A percentile compares a stretch with the other conserved stretches of the same genome.
Conservation (phyloP, 2,329 filamentous ascomycete species). For the Penicillium oxalicum region DNA sequence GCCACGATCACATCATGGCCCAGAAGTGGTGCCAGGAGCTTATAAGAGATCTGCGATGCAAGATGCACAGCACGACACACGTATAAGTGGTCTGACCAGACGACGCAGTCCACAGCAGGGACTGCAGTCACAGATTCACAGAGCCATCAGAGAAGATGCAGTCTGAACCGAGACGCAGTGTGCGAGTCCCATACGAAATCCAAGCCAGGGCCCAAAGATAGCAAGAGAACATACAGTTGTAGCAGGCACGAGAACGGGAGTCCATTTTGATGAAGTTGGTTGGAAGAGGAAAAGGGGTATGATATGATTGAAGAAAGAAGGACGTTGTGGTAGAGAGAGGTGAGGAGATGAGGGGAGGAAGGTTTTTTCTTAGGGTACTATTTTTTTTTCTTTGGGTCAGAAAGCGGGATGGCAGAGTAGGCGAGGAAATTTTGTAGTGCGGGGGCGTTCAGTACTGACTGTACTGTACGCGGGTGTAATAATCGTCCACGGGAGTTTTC, state of each 20-base stretch:
- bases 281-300: not conserved
- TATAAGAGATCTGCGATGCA: not conserved
- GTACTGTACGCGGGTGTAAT: constrained; percentile 7
- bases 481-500: no score
- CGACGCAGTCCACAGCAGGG: not conserved
- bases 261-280: constrained; percentile 40
- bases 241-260: constrained; percentile 49
- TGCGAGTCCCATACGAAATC: constrained; percentile 11
- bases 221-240: constrained; percentile 49
- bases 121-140: not conserved
- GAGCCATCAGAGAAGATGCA: not conserved
- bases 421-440: constrained; percentile 17
- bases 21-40: not conserved
- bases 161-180: constrained; percentile 5
- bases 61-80: not conserved
- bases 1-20: not conserved
- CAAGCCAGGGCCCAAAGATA: constrained; percentile 1
- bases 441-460: constrained; percentile 4
- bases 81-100: not conserved
- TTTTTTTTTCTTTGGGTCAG: not conserved
- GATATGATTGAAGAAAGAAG: constrained; percentile 2
- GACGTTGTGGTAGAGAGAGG: not conserved
- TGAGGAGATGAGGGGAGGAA: constrained; percentile 2
- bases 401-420: constrained; percentile 6
- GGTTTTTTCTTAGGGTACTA: not conserved